Evolutionary conservation across 306 rosid species (phyloP).

Genomic region (Sphenostylis stenocarpa): DNA sequence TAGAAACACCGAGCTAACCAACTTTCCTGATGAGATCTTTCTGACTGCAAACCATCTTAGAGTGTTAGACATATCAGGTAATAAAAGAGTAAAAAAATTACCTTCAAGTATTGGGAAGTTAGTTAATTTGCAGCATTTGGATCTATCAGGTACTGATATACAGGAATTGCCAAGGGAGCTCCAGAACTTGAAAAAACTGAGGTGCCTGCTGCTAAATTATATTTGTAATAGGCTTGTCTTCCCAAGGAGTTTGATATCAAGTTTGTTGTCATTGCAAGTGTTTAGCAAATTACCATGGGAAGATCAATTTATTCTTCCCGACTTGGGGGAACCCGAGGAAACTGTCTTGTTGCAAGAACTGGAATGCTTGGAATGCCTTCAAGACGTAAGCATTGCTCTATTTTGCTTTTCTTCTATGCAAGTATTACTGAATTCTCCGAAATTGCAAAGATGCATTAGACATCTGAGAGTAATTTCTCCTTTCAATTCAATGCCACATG

Average conservation of each 20-base stretch:
- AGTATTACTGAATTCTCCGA: not conserved
- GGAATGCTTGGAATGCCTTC: not conserved
- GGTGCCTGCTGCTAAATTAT: not conserved
- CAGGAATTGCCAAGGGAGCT: not conserved
- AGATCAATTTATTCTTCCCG: not conserved
- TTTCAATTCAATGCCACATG: not conserved
- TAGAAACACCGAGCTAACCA: not conserved
- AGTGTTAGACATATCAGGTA: not conserved
- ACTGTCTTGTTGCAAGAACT: not conserved
- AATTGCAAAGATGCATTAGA: not conserved
- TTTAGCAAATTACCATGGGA: not conserved
- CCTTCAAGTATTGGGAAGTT: not conserved
- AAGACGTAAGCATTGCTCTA: not conserved
- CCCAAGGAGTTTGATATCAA: not conserved
- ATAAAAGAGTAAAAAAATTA: not conserved
- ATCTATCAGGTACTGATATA: not conserved
- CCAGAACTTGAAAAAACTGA: not conserved
- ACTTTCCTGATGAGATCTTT: not conserved
- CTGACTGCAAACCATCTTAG: not conserved
- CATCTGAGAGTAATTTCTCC: not conserved
- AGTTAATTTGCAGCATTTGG: not conserved
- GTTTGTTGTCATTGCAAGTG: not conserved
- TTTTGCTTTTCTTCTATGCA: not conserved
- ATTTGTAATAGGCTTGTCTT: not conserved
- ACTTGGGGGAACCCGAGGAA: not conserved